Evolutionary conservation across 2,329 filamentous ascomycete genomes (phyloP).

Genomic region (Leptographium lundbergii): DNA sequence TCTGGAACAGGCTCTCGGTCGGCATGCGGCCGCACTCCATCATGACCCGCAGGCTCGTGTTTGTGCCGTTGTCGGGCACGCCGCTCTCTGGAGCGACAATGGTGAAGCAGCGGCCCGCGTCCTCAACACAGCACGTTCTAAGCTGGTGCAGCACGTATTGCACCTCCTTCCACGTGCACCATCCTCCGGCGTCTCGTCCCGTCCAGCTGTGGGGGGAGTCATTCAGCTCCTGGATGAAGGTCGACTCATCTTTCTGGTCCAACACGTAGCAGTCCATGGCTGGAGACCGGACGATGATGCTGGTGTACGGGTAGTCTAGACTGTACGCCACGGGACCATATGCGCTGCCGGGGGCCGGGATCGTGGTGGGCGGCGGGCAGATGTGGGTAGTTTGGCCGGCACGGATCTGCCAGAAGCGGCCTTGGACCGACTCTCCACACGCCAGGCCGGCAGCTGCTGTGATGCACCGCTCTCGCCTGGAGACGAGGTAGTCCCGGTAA

Average conservation of each 20-base stretch:
- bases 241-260: neutral
- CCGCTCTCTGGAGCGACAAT: neutral
- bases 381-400: neutral
- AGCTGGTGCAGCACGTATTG: neutral
- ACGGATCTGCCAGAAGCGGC: constrained; percentile 1
- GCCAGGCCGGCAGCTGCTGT: neutral
- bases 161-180: neutral
- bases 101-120: neutral
- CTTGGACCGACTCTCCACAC: neutral
- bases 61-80: neutral
- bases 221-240: neutral
- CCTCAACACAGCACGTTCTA: neutral
- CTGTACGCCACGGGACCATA: neutral
- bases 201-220: neutral
- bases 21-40: neutral
- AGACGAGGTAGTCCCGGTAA: neutral
- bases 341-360: neutral
- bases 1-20: neutral
- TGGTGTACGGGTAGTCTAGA: neutral
- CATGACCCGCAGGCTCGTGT: constrained; percentile 1
- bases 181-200: neutral
- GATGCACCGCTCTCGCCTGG: neutral
- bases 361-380: neutral
- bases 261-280: neutral
- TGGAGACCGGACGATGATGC: neutral